Base-by-base conservation (phyloP, 2,329 filamentous ascomycete genomes). In the Penicillium sp. region DNA sequence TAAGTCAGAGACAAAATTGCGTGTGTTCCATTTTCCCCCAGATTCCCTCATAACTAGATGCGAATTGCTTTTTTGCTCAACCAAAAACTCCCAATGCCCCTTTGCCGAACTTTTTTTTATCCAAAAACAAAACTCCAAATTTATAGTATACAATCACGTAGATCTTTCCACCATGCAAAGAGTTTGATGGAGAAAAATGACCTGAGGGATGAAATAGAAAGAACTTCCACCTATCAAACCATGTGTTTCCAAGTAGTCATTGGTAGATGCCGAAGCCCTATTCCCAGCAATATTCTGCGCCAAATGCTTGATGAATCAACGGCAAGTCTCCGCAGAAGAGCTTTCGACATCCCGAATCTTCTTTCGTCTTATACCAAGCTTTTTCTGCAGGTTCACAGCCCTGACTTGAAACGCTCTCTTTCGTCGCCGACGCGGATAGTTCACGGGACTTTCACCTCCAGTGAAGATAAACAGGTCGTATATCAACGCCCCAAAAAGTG, bases 341-440 rank as follows among this genome's bases (percentile, higher is more conserved):
- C 55, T 61, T 44, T 69, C 67, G 1, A 69, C n/a, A 59, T 69
- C 64, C 0, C 45, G 31, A 7, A 60, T 51, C 35, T 62, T 65
- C 8, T 47, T 53, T 10, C 33, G 54, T 2, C 59, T 57, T 4
- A 65, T 27, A 1, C 53, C 53, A 29, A 66, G 50, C 26, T 62
- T 65, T 14, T 58, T 61, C n/a, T 63, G 50, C n/a, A 68, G 6
- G 27, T 69, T 67, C 21, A 62, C 55, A 33, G 60, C 46, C 50
- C 64, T 65, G 37, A 63, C 83, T 61, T 65, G 59, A 2, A 69
- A 58, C 3, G 71, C 74, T 9, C 76, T 68, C 64, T 71, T 72
- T 4, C 72, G 70, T 50, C 75, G 70, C 29, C 66, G 67, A 0
- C 78, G 78, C 4, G 77, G 75, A 70, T 83, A 75, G 44, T 75